phyloP scores from a whole-genome alignment of 1,139 yeast genomes.

The Suhomyces maxii region DNA sequence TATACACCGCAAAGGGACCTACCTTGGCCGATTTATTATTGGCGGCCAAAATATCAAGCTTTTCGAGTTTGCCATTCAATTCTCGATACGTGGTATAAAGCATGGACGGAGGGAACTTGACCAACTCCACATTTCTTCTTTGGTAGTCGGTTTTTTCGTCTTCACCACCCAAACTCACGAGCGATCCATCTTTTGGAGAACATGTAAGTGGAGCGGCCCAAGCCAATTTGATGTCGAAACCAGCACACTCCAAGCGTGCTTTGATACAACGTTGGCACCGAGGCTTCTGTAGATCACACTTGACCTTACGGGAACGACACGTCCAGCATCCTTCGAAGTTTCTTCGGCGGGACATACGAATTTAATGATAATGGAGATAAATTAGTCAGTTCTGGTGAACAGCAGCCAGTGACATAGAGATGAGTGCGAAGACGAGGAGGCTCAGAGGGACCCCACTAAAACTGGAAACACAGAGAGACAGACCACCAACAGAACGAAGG shows the following conservation, averaged over 20 bases:
- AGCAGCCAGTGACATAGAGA: neutral
- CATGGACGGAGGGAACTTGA: constrained; percentile 34
- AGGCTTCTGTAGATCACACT: constrained; percentile 49
- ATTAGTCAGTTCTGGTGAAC: neutral
- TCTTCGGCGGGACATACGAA: constrained; percentile 31
- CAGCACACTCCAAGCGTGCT: constrained; percentile 41
- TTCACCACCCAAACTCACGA: constrained; percentile 22
- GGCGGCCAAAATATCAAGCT: constrained; percentile 22
- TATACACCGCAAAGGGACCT: constrained; percentile 38
- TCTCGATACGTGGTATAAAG: constrained; percentile 33
- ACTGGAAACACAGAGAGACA: too few relatives aligned
- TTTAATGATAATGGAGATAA: neutral
- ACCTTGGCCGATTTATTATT: constrained; percentile 9
- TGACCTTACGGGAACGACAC: constrained; percentile 50
- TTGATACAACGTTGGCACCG: constrained; percentile 43
- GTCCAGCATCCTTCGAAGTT: constrained; percentile 57
- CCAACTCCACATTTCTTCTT: constrained; percentile 39
- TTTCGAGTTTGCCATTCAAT: constrained; percentile 27
- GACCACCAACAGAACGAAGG: too few relatives aligned
- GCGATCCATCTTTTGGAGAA: constrained; percentile 17
- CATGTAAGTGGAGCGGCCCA: constrained; percentile 41
- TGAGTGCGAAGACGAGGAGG: neutral
- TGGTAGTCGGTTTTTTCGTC: constrained; percentile 29
- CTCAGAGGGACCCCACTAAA: too few relatives aligned
- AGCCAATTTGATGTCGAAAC: constrained; percentile 41